A percentile compares a stretch with the other conserved stretches of the same genome.
Conservation (phyloP, 2,329 filamentous ascomycete genomes). For the Penicillium thymicola region DNA sequence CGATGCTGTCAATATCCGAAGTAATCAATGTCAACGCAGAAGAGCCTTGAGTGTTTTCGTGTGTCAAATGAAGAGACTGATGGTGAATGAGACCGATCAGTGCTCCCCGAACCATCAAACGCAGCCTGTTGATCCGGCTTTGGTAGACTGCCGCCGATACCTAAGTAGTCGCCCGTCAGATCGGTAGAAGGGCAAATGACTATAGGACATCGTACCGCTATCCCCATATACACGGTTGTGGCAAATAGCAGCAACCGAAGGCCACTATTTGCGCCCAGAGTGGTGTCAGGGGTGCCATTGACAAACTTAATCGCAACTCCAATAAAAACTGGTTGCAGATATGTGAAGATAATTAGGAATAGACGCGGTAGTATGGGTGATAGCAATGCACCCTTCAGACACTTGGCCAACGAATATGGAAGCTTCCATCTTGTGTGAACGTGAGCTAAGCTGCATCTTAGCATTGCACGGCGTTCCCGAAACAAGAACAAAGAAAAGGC, state of each 20-base stretch:
- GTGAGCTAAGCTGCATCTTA: neutral
- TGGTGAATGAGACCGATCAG: slow-evolving; percentile 4
- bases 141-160: neutral
- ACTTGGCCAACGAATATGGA: neutral
- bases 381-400: neutral
- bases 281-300: neutral
- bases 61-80: neutral
- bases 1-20: neutral
- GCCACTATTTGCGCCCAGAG: neutral
- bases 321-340: neutral
- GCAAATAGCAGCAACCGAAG: neutral
- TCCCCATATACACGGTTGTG: neutral
- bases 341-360: neutral
- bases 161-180: neutral
- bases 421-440: neutral
- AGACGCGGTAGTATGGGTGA: neutral
- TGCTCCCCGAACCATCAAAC: slow-evolving; percentile 4
- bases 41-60: neutral
- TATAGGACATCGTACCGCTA: neutral
- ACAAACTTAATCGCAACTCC: neutral
- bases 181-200: neutral
- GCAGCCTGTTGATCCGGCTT: neutral
- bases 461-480: neutral
- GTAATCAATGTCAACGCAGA: neutral
- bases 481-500: neutral